Conservation (phyloP, 768 basidiomycete genomes). For the Lactarius tabidus region DNA sequence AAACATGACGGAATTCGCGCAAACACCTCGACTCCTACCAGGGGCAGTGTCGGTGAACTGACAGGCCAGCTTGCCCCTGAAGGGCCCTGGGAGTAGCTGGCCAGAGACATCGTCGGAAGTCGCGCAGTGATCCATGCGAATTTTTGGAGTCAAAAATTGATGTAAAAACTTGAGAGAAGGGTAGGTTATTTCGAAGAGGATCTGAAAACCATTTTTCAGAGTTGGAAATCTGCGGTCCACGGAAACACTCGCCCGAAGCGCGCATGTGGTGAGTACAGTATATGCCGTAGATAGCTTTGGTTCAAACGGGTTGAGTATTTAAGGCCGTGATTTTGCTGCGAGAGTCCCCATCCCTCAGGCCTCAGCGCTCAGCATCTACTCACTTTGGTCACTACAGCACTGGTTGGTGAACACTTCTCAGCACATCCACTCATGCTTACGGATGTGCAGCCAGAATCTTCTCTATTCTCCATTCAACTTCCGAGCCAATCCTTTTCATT, state of each 20-base stretch:
- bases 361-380: too few species aligned
- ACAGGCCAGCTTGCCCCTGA: slow-evolving; percentile 90
- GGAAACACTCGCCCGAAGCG: slow-evolving; percentile 4
- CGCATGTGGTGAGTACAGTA: background rate
- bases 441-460: too few species aligned
- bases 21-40: slow-evolving; percentile 68
- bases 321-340: too few species aligned
- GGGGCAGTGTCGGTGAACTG: slow-evolving; percentile 63
- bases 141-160: slow-evolving; percentile 53
- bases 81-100: slow-evolving; percentile 70
- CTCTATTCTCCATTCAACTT: too few species aligned
- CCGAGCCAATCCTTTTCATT: too few species aligned
- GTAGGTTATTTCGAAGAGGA: slow-evolving; percentile 22
- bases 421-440: too few species aligned
- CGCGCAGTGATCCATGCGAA: slow-evolving; percentile 15
- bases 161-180: slow-evolving; percentile 71
- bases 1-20: slow-evolving; percentile 69
- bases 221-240: slow-evolving; percentile 24
- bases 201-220: slow-evolving; percentile 29
- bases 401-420: too few species aligned
- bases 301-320: background rate
- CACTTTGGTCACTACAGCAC: too few species aligned
- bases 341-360: too few species aligned
- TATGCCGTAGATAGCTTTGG: background rate
- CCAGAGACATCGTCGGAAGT: slow-evolving; percentile 11